Percentiles rank a stretch among this genome's conserved stretches.
These are phyloP conservation scores for Fusarium subglutinans DNA, from an alignment of 2,329 filamentous ascomycete species.

Conservation along the genomic window DNA sequence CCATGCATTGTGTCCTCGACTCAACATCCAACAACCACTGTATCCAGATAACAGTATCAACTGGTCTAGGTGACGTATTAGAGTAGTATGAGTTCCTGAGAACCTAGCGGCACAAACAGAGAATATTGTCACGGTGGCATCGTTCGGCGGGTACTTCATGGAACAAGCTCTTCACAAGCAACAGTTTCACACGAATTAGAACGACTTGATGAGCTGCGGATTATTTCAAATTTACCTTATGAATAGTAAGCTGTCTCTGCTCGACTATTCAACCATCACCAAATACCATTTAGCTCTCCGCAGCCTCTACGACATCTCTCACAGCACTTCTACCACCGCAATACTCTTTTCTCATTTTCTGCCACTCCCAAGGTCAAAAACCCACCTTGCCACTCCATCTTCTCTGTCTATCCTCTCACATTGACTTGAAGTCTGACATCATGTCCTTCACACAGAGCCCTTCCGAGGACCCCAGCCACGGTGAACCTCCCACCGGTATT, in stretches of 20 bases:
- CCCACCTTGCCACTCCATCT: background rate
- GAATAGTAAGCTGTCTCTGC: background rate
- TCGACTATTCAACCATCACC: background rate
- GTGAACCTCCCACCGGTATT: background rate
- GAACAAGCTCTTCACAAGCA: background rate
- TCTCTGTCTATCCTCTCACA: rapidly evolving
- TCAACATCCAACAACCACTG: background rate
- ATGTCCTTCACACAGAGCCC: background rate
- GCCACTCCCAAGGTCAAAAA: no score
- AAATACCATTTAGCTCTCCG: background rate
- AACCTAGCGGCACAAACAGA: background rate
- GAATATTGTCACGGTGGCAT: background rate
- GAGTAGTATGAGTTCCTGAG: background rate
- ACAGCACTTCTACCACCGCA: background rate
- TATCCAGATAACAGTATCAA: background rate
- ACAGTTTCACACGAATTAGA: background rate
- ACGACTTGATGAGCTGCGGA: background rate
- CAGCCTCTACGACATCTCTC: background rate
- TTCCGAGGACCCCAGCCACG: background rate
- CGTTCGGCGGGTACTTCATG: background rate
- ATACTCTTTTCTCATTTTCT: background rate
- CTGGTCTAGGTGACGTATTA: background rate
- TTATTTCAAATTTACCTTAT: background rate
- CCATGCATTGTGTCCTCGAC: background rate
- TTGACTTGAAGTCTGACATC: background rate